Evolutionary conservation across 2,329 filamentous ascomycete species (phyloP).

Genomic region (Pseudopithomyces chartarum): DNA sequence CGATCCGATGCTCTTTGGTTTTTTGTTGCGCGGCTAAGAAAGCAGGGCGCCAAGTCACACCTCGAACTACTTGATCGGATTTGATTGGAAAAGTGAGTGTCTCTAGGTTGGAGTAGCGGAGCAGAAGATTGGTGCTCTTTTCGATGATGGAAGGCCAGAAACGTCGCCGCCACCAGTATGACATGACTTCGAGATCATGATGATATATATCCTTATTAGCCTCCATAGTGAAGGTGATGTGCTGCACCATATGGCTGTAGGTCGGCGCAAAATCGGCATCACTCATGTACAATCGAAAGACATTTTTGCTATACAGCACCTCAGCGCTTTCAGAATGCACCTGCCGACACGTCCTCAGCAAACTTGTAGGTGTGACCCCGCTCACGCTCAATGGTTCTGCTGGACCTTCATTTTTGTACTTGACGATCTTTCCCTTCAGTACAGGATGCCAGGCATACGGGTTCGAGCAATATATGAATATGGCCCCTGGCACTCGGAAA

Average conservation of each 20-base stretch:
- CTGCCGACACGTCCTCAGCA: slow-evolving; percentile 48
- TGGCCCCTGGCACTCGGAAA: slow-evolving; percentile 29
- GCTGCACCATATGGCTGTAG: slow-evolving; percentile 27
- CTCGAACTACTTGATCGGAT: slow-evolving; percentile 12
- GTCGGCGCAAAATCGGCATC: slow-evolving; percentile 18
- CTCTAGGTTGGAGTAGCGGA: slow-evolving; percentile 30
- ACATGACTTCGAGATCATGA: slow-evolving; percentile 27
- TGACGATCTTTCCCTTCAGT: slow-evolving; percentile 28
- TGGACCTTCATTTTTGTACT: slow-evolving; percentile 28
- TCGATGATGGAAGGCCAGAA: slow-evolving; percentile 36
- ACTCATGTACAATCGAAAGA: slow-evolving; percentile 43
- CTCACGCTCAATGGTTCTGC: slow-evolving; percentile 25
- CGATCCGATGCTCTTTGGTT: slow-evolving; percentile 30
- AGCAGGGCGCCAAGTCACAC: slow-evolving; percentile 26
- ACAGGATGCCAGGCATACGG: slow-evolving; percentile 15
- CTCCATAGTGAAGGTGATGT: slow-evolving; percentile 27
- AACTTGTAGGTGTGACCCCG: slow-evolving; percentile 21
- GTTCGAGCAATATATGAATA: slow-evolving; percentile 33
- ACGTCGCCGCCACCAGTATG: slow-evolving; percentile 32
- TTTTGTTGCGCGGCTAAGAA: slow-evolving; percentile 31
- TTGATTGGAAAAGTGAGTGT: slow-evolving; percentile 31
- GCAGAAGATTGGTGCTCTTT: slow-evolving; percentile 19
- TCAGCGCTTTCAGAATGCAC: slow-evolving; percentile 49
- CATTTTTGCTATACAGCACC: slow-evolving; percentile 55
- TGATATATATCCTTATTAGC: slow-evolving; percentile 28